Percentiles rank a stretch among this genome's conserved stretches.
Conservation (phyloP, 345 rosid species). For the Pseudoturritis turrita region DNA sequence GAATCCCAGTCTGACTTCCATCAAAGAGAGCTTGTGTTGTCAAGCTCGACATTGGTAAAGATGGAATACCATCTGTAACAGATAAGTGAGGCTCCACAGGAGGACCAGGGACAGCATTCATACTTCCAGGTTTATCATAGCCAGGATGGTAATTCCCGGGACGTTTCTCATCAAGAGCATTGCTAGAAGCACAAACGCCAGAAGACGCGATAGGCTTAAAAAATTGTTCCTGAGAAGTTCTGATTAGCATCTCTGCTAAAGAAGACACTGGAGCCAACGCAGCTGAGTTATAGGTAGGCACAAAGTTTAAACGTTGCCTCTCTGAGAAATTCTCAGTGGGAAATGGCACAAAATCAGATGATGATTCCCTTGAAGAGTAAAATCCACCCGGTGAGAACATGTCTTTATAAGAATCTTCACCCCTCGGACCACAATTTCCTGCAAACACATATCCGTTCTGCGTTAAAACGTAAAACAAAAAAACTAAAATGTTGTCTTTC, state of each 20-base stretch:
- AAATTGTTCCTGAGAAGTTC: slow-evolving; percentile 32
- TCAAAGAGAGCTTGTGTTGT: slow-evolving; percentile 33
- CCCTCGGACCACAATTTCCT: slow-evolving; percentile 38
- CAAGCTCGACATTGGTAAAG: slow-evolving; percentile 25
- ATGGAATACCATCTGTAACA: slow-evolving; percentile 25
- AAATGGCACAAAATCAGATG: slow-evolving; percentile 29
- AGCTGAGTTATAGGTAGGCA: slow-evolving; percentile 31
- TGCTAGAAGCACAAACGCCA: slow-evolving; percentile 12
- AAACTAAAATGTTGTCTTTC: neutral
- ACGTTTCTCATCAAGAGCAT: slow-evolving; percentile 9
- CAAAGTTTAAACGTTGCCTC: slow-evolving; percentile 29
- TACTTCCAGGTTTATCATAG: slow-evolving; percentile 29
- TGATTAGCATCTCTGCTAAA: slow-evolving; percentile 30
- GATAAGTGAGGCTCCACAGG: slow-evolving; percentile 13
- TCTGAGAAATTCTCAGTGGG: slow-evolving; percentile 27
- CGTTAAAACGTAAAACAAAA: neutral
- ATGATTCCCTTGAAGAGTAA: slow-evolving; percentile 26
- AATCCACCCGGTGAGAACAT: slow-evolving; percentile 26
- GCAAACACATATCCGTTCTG: slow-evolving; percentile 4
- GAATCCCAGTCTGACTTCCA: slow-evolving; percentile 35
- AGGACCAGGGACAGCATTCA: slow-evolving; percentile 25
- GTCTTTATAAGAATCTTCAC: slow-evolving; percentile 33
- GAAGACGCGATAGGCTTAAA: slow-evolving; percentile 11
- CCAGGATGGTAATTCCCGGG: slow-evolving; percentile 18
- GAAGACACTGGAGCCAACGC: slow-evolving; percentile 33